These are phyloP conservation scores for Cryptomeria japonica DNA, from an alignment of 75 land plant species.

Conservation along the genomic window DNA sequence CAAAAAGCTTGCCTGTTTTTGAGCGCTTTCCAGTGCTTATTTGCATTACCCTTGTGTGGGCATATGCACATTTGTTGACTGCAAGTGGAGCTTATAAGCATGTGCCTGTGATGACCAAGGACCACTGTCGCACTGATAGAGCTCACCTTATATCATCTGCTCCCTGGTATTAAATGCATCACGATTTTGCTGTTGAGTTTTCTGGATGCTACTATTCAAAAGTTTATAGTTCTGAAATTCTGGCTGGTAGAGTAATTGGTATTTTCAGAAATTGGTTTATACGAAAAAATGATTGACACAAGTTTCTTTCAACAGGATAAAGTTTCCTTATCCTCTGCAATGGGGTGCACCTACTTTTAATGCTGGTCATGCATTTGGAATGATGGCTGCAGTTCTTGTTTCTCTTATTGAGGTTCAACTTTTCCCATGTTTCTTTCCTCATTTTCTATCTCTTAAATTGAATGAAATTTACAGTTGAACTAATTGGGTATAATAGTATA, in stretches of 20 bases:
- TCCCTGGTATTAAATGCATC: constrained; percentile 44
- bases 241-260: background rate
- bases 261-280: background rate
- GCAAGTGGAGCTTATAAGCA: constrained; percentile 77
- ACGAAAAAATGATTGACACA: background rate
- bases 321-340: constrained; percentile 88
- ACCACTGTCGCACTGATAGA: constrained; percentile 81
- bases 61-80: constrained; percentile 68
- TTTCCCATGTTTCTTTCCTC: background rate
- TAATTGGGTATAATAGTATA: background rate
- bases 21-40: constrained; percentile 83
- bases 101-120: constrained; percentile 45
- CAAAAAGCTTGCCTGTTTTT: constrained; percentile 58
- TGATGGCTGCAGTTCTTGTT: constrained; percentile 88
- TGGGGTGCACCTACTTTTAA: constrained; percentile 97
- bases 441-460: background rate
- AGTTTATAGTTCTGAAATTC: background rate
- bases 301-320: constrained; percentile 50
- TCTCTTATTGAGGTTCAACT: constrained; percentile 80
- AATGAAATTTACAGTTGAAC: background rate
- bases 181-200: background rate
- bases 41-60: constrained; percentile 64
- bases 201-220: background rate
- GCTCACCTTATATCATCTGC: constrained; percentile 72
- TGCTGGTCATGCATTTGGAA: constrained; percentile 84